These are phyloP conservation scores for Lenwebbia sp. DNA, from an alignment of 345 rosid species.

Conservation along the genomic window DNA sequence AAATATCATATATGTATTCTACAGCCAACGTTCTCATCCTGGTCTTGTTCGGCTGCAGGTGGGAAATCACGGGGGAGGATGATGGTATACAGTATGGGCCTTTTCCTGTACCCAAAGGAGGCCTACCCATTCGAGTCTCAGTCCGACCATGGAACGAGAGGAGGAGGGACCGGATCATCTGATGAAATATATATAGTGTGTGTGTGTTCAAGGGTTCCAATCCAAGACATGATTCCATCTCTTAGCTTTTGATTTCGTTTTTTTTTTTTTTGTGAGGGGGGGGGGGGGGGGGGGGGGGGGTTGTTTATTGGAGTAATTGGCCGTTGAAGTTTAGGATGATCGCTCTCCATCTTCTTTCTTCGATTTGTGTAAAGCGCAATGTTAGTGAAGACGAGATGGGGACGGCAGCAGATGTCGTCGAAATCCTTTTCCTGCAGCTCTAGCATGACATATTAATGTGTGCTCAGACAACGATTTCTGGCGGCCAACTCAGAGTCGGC, in stretches of 20 bases:
- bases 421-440: not conserved
- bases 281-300: too few relatives aligned
- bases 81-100: conserved; percentile 92
- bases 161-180: not conserved
- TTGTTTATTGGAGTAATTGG: not conserved
- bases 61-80: conserved; percentile 58
- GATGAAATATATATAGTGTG: not conserved
- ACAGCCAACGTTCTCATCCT: not conserved
- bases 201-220: not conserved
- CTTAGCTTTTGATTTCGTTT: not conserved
- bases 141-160: conserved; percentile 20
- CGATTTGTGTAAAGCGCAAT: not conserved
- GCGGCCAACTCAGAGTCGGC: not conserved
- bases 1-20: too few relatives aligned
- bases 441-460: not conserved
- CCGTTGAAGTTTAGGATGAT: not conserved
- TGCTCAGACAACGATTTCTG: not conserved
- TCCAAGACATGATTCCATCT: not conserved
- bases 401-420: not conserved
- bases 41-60: conserved; percentile 31
- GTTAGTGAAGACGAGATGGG: not conserved
- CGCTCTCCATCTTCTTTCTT: not conserved
- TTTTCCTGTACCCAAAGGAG: conserved; percentile 77
- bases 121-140: conserved; percentile 46
- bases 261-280: not conserved